A percentile compares a stretch with the other conserved stretches of the same genome.
phyloP scores from a whole-genome alignment of 2,329 filamentous ascomycete species.

The Diplocarpon rosae region DNA sequence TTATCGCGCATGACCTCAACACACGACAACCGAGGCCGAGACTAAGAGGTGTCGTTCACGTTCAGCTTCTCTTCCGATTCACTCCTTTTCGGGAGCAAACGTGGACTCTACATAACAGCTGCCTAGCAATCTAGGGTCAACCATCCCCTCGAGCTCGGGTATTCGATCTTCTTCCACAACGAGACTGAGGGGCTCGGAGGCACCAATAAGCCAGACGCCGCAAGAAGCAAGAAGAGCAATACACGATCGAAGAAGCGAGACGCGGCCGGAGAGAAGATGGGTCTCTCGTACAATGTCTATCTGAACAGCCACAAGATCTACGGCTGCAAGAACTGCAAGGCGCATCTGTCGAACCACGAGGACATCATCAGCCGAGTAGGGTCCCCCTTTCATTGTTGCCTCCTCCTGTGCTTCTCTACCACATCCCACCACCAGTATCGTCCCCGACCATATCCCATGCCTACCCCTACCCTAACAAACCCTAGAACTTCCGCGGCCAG shows the following conservation, averaged over 20 bases:
- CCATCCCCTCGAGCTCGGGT: too few species aligned
- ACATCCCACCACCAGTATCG: constrained; percentile 1
- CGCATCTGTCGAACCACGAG: constrained; percentile 88
- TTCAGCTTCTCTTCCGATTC: too few species aligned
- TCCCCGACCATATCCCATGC: constrained; percentile 3
- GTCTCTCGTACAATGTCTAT: constrained; percentile 84
- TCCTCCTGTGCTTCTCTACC: constrained; percentile 1
- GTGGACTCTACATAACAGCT: too few species aligned
- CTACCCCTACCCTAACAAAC: neutral
- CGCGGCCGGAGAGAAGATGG: constrained; percentile 44
- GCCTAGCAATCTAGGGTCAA: too few species aligned
- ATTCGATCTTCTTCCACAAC: too few species aligned
- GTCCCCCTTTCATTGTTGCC: constrained; percentile 11
- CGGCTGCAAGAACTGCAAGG: constrained; percentile 89
- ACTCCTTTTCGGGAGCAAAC: too few species aligned
- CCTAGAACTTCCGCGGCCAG: constrained; percentile 94
- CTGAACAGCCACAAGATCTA: constrained; percentile 80
- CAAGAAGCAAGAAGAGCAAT: too few species aligned
- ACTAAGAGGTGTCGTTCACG: too few species aligned
- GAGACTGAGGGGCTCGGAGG: too few species aligned
- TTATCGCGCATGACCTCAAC: too few species aligned
- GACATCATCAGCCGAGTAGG: constrained; percentile 89
- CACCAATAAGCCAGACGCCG: too few species aligned
- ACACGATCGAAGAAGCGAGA: neutral
- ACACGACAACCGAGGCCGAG: too few species aligned